Evolutionary conservation across 2,329 filamentous ascomycete genomes (phyloP), one percentile per base, ranked within the genome.

Genomic region (Aquanectria penicillioides): DNA sequence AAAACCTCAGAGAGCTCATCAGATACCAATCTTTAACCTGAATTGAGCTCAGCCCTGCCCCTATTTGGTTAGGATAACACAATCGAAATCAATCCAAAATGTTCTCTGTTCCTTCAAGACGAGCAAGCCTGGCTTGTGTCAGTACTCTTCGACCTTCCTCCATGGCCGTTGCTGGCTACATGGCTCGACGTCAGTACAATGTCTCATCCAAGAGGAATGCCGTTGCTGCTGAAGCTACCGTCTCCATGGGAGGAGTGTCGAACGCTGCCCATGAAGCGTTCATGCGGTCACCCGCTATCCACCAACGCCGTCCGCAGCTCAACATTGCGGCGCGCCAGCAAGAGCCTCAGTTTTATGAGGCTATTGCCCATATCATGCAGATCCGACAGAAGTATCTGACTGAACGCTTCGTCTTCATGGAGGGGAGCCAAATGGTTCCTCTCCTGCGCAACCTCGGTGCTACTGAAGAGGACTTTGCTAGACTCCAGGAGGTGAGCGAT

Each of bases 391-490:
- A 31, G 8, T 69, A 69, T 44, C 33, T 69, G 18, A 36, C 47
- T 25, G 46, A 68, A n/a, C 55, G 65, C 28, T 57, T 59, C 49
- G 63, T 71, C 37, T 71, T 70, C 38, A 57, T 71, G 11, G 55
- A 62, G 31, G 60, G 68, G n/a, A 58, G 53, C 12, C 60, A 63
- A 12, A 68, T 71, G 69, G 50, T 69, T 22, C 62, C 61, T 4
- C 62, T 71, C 20, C 60, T 69, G 5, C 36, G 38, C 29, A 59
- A 52, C 2, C 59, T 71, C n/a, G 69, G 69, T 9, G 69, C 69
- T 9, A 57, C 47, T 17, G 54, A 71, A 9, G 69, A 67, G 3
- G 68, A 71, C 37, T 69, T 72, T 22, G 52, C 59, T 10, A 37
- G 55, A 12, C 37, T 70, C 38, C 53, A 64, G 40, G 15, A 49